Percentiles rank a stretch among this genome's conserved stretches.
phyloP scores from a whole-genome alignment of 805 yeast species.

The Ogataea sp. region DNA sequence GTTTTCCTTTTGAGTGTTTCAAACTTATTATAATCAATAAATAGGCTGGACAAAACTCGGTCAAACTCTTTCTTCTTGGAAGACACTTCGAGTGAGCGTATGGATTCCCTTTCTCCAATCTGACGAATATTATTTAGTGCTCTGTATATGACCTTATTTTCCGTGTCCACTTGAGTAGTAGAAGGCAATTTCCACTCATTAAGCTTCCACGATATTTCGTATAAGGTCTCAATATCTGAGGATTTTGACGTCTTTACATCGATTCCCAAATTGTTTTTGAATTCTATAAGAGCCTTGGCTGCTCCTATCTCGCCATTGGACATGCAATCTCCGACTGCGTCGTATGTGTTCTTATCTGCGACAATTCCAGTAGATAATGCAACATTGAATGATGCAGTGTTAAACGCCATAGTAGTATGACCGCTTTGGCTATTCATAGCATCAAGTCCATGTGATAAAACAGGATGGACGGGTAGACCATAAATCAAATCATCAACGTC shows the following conservation, averaged over 20 bases:
- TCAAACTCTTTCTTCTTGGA: constrained; percentile 7
- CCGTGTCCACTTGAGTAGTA: constrained; percentile 27
- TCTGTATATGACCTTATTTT: constrained; percentile 42
- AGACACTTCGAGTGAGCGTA: too few relatives aligned
- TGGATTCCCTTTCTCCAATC: neutral
- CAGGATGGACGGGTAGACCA: constrained; percentile 56
- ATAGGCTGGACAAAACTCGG: neutral
- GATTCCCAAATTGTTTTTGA: constrained; percentile 2
- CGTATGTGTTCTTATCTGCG: neutral
- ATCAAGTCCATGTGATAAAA: constrained; percentile 42
- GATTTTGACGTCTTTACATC: too few relatives aligned
- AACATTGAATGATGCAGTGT: constrained; percentile 50
- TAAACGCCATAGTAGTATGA: constrained; percentile 41
- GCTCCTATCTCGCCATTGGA: constrained; percentile 50
- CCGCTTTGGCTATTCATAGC: constrained; percentile 25
- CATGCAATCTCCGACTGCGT: constrained; percentile 31
- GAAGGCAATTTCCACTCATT: constrained; percentile 68
- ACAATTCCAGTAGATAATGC: constrained; percentile 9
- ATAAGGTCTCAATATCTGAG: constrained; percentile 20
- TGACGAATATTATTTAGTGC: constrained; percentile 35
- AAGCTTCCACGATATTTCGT: constrained; percentile 70
- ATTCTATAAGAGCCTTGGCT: constrained; percentile 31
- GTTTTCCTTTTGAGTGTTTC: neutral
- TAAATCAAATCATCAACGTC: constrained; percentile 55
- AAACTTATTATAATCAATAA: neutral